A percentile compares a stretch with the other conserved stretches of the same genome.
These are phyloP conservation scores for Podospora didyma DNA, from an alignment of 495 filamentous ascomycete genomes.

Conservation along the genomic window DNA sequence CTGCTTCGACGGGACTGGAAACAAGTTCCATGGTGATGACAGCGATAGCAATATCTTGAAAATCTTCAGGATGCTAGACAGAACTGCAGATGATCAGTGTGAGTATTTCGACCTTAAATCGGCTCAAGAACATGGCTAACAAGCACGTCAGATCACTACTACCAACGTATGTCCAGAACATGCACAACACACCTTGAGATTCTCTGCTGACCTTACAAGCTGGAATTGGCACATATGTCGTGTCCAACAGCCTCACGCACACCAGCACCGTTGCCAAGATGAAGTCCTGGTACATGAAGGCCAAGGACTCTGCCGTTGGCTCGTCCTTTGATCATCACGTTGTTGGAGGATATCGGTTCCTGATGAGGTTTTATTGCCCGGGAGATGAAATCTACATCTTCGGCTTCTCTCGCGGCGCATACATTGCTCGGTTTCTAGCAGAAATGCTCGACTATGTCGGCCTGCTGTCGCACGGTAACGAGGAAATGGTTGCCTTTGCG, in stretches of 20 bases:
- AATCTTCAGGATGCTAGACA: slow-evolving; percentile 67
- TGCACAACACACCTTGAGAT: neutral
- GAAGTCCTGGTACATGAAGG: slow-evolving; percentile 73
- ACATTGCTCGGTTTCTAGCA: slow-evolving; percentile 79
- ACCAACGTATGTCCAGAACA: slow-evolving; percentile 51
- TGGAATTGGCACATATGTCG: slow-evolving; percentile 84
- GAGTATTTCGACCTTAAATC: slow-evolving; percentile 13
- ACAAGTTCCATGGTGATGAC: slow-evolving; percentile 77
- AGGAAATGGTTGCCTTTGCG: slow-evolving; percentile 79
- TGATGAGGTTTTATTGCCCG: slow-evolving; percentile 79
- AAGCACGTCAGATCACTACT: slow-evolving; percentile 54
- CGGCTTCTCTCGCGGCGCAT: slow-evolving; percentile 83
- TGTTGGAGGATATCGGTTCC: slow-evolving; percentile 79
- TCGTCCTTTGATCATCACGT: slow-evolving; percentile 82
- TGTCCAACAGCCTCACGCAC: slow-evolving; percentile 61
- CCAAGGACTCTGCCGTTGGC: slow-evolving; percentile 80
- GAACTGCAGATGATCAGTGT: slow-evolving; percentile 49
- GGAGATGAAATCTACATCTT: slow-evolving; percentile 82
- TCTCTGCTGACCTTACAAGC: slow-evolving; percentile 43
- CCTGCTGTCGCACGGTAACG: slow-evolving; percentile 76
- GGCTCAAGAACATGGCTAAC: slow-evolving; percentile 4
- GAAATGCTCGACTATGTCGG: slow-evolving; percentile 87
- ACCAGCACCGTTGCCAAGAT: slow-evolving; percentile 59
- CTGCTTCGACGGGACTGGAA: slow-evolving; percentile 88
- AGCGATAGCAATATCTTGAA: slow-evolving; percentile 88